Evolutionary conservation across 225 moss, liverwort and hornwort species (phyloP), one percentile per base, ranked within the genome.

Genomic region (Anthoceros angustus): DNA sequence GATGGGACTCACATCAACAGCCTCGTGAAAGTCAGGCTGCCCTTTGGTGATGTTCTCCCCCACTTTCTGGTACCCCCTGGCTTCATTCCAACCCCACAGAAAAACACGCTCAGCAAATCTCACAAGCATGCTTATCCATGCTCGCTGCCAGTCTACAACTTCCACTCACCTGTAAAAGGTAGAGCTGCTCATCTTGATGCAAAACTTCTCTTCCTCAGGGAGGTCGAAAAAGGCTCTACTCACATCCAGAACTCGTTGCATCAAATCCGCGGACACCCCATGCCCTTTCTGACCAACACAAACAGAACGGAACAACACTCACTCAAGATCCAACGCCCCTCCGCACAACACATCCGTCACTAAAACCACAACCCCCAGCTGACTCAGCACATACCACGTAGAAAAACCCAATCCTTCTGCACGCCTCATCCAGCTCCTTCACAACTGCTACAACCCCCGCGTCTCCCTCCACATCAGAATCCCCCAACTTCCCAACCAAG

Each of bases 61-160:
- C 65, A 98, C 60, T 71, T 77, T 84, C 78, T 92, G 92, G 64
- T 98, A 98, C 72, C 98, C 98, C 78, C 98, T 98, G 88, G 65
- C 67, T 75, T 78, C 75, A 80, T 67, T 55, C 32, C 71, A 41
- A 72, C 64, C 64, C 62, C 72, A 61, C 43, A 23, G 2, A 66
- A 39, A 39, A 42, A 5, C 25, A 12, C 10, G 21, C 40, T 39
- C 9, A 10, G 23, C 9, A 32, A 42, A 39, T n/a, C 14, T n/a
- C n/a, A 10, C 40, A 41, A 10, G n/a, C 10, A 41, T 0, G 15
- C 41, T 5, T 7, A 18, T 67, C 40, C 65, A 64, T 16, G 18
- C 21, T 4, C 16, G 21, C 21, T 16, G 16, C 18, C 18, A 21
- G 50, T 16, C 16, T 16, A 55, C 3, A 16, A 55, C 21, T 21